A percentile compares a stretch with the other conserved stretches of the same genome.
These are phyloP conservation scores for Nigrograna mackinnonii DNA, from an alignment of 2,329 filamentous ascomycete genomes.

Conservation along the genomic window DNA sequence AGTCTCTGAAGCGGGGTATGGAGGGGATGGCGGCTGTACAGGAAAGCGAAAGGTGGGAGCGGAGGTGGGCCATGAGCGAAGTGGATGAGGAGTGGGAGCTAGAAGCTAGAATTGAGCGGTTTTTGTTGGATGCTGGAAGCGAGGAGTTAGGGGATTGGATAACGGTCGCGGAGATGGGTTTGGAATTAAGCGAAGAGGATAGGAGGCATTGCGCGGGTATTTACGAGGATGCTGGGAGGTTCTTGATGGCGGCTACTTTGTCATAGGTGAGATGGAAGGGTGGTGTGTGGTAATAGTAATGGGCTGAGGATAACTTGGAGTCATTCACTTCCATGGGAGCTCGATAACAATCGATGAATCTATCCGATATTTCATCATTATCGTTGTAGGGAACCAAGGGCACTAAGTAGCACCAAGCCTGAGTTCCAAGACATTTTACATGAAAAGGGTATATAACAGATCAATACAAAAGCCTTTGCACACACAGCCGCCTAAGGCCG, in stretches of 20 bases:
- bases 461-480: too few species aligned
- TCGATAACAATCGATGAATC: too few species aligned
- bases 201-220: conserved; percentile 9
- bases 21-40: conserved; percentile 14
- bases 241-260: conserved; percentile 11
- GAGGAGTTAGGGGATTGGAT: conserved; percentile 17
- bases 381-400: too few species aligned
- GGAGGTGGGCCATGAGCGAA: conserved; percentile 10
- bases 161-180: conserved; percentile 9
- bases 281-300: too few species aligned
- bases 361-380: too few species aligned
- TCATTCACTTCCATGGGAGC: too few species aligned
- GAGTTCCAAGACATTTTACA: too few species aligned
- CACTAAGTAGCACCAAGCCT: too few species aligned
- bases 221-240: conserved; percentile 17
- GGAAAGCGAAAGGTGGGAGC: conserved; percentile 12
- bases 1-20: conserved; percentile 17
- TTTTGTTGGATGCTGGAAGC: conserved; percentile 15
- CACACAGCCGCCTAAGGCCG: too few species aligned
- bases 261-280: not conserved
- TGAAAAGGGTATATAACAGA: too few species aligned
- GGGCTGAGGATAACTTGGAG: too few species aligned
- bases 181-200: conserved; percentile 10
- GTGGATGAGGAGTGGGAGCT: conserved; percentile 17
- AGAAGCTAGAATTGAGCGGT: conserved; percentile 20